These are phyloP conservation scores for Sporodiniella umbellata DNA, from an alignment of 371 early-diverging fungal species.

Conservation along the genomic window DNA sequence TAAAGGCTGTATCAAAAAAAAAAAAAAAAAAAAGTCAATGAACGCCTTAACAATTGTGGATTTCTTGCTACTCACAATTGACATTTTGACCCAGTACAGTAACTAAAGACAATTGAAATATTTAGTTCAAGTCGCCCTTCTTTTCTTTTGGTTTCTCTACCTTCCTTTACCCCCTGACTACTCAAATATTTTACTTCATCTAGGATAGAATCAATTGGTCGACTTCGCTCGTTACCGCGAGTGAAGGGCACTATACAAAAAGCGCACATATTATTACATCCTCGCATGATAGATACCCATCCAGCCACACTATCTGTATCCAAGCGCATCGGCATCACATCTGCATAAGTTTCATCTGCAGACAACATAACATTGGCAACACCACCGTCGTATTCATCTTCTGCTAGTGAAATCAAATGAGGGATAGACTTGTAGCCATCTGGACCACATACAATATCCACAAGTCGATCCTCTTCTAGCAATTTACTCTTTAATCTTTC, in stretches of 20 bases:
- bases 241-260: slow-evolving; percentile 83
- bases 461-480: slow-evolving; percentile 68
- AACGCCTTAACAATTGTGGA: too few relatives aligned
- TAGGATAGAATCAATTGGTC: slow-evolving; percentile 71
- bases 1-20: slow-evolving; percentile 61
- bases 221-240: slow-evolving; percentile 66
- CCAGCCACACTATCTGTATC: slow-evolving; percentile 60
- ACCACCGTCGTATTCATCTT: slow-evolving; percentile 57
- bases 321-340: slow-evolving; percentile 73
- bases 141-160: slow-evolving; percentile 7
- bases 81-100: slow-evolving; percentile 82
- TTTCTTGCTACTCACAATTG: slow-evolving; percentile 63
- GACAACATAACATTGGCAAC: slow-evolving; percentile 82
- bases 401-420: slow-evolving; percentile 63
- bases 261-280: slow-evolving; percentile 84
- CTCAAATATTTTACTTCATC: slow-evolving; percentile 64
- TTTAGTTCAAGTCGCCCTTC: not conserved
- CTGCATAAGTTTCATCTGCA: slow-evolving; percentile 83
- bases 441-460: slow-evolving; percentile 80
- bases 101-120: slow-evolving; percentile 32
- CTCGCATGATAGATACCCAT: slow-evolving; percentile 76
- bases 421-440: slow-evolving; percentile 80
- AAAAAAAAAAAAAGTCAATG: too few relatives aligned
- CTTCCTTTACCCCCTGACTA: slow-evolving; percentile 71
- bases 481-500: slow-evolving; percentile 73